A percentile compares a stretch with the other conserved stretches of the same genome.
Conservation (phyloP, 768 basidiomycete genomes). For the Lyophyllum semitale region DNA sequence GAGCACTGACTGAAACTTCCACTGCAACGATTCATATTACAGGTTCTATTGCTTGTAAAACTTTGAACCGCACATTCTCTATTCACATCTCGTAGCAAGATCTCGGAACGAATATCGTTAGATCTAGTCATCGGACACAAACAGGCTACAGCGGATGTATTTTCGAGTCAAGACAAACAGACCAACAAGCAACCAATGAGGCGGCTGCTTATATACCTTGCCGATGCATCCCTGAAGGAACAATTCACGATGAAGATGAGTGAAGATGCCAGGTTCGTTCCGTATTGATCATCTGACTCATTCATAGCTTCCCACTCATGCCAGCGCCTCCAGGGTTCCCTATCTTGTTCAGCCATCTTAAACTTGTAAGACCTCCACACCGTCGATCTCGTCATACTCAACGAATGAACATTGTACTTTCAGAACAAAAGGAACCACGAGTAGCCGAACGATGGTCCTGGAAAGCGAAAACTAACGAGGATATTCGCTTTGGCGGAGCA, state of each 20-base stretch:
- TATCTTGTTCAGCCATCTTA: neutral
- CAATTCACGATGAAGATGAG: neutral
- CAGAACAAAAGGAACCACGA: neutral
- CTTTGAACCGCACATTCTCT: neutral
- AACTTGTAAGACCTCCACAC: neutral
- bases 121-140: neutral
- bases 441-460: neutral
- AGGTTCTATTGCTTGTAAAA: too few relatives aligned
- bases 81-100: too few relatives aligned
- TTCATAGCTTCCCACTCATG: neutral
- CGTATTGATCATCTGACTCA: neutral
- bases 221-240: neutral
- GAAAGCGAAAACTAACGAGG: too few relatives aligned
- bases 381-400: neutral
- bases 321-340: too few relatives aligned
- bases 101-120: neutral
- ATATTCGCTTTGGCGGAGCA: too few relatives aligned
- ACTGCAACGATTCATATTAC: neutral
- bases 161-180: neutral
- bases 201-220: neutral
- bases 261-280: neutral
- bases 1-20: neutral
- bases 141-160: too few relatives aligned
- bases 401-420: neutral
- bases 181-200: neutral